Conservation (phyloP, 192 early-diverging fungal species). For the Coemansia sp. region DNA sequence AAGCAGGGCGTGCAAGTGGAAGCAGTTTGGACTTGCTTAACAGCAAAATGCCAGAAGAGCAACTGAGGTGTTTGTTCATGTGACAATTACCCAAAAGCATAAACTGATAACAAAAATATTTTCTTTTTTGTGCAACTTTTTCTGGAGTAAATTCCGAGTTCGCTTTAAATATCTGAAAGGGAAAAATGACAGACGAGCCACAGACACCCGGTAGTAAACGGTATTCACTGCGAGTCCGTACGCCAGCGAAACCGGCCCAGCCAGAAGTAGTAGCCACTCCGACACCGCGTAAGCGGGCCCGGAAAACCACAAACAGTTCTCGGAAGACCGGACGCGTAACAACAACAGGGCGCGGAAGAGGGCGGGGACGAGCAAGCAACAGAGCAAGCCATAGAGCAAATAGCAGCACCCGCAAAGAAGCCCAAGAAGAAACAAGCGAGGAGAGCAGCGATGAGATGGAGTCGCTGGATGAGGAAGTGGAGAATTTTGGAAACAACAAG, state of each 20-base stretch:
- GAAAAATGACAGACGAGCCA: slow-evolving; percentile 15
- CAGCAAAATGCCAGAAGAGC: too few species aligned
- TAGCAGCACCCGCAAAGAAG: slow-evolving; percentile 1
- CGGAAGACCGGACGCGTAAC: background rate
- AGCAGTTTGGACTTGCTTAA: too few species aligned
- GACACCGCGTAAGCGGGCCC: slow-evolving; percentile 29
- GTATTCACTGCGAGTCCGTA: slow-evolving; percentile 40
- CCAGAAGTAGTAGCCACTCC: background rate
- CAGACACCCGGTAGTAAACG: slow-evolving; percentile 18
- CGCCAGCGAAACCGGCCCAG: slow-evolving; percentile 10
- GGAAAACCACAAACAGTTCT: background rate
- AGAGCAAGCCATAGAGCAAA: background rate
- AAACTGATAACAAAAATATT: too few species aligned
- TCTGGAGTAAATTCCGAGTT: too few species aligned
- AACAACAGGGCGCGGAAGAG: background rate
- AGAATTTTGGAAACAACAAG: background rate
- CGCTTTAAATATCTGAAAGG: too few species aligned
- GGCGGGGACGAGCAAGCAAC: background rate
- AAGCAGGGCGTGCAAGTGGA: too few species aligned
- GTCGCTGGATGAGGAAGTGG: background rate
- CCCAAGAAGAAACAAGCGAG: background rate
- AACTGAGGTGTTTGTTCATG: too few species aligned
- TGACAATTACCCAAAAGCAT: too few species aligned
- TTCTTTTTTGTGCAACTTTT: too few species aligned
- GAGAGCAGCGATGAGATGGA: slow-evolving; percentile 7